Evolutionary conservation across 2,329 filamentous ascomycete species (phyloP).

Genomic region (Cercospora canescens): DNA sequence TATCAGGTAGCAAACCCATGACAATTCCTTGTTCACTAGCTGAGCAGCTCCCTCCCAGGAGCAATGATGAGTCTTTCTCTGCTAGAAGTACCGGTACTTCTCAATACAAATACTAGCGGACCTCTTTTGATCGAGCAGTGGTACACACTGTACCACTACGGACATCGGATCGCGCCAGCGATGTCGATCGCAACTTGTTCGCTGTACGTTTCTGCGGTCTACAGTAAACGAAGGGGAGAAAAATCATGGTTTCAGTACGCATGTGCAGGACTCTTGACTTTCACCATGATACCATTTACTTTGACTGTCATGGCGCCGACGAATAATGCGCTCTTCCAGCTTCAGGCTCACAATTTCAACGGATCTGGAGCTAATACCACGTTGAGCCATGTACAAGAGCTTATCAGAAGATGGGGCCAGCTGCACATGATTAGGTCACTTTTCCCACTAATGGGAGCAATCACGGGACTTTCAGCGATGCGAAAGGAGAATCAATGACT

Average conservation of each 20-base stretch:
- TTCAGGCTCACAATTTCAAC: background rate
- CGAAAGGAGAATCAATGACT: background rate
- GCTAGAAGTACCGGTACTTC: background rate
- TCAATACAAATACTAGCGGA: background rate
- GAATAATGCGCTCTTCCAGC: background rate
- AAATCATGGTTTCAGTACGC: background rate
- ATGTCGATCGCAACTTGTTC: background rate
- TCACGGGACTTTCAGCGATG: background rate
- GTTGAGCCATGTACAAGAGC: background rate
- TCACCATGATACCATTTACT: background rate
- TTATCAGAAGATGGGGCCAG: background rate
- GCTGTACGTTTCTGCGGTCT: background rate
- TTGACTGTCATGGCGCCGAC: background rate
- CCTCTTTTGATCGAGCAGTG: background rate
- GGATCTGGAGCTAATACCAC: background rate
- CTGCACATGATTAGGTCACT: background rate
- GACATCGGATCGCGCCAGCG: background rate
- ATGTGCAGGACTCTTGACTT: background rate
- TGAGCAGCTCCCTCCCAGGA: background rate
- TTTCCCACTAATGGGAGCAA: background rate
- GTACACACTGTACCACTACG: background rate
- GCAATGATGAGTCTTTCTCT: background rate
- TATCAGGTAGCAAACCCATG: background rate
- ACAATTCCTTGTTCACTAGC: background rate
- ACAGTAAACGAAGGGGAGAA: background rate